phyloP scores from a whole-genome alignment of 331 rosid genomes.

The Telfairia occidentalis region DNA sequence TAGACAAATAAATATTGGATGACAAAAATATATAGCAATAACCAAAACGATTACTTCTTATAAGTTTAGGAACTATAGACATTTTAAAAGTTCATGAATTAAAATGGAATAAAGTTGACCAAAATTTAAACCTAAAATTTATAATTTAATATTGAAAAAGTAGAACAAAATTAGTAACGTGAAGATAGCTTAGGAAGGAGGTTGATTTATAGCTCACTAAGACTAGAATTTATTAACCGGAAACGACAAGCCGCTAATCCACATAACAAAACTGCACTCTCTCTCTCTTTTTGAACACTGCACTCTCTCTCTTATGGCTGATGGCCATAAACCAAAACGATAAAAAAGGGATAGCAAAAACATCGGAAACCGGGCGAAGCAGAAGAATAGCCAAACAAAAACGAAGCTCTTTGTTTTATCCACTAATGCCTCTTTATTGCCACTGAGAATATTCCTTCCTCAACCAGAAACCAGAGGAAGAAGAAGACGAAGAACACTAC shows the following conservation, averaged over 20 bases:
- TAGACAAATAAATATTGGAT: too few species aligned
- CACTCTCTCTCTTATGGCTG: neutral
- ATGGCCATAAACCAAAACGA: too few species aligned
- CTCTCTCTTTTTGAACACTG: neutral
- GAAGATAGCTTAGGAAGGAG: neutral
- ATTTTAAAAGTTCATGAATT: too few species aligned
- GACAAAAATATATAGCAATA: too few species aligned
- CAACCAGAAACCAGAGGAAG: neutral
- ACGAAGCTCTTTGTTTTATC: neutral
- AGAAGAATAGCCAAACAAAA: neutral
- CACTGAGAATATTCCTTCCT: neutral
- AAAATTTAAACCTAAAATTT: too few species aligned
- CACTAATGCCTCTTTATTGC: neutral
- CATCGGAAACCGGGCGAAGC: neutral
- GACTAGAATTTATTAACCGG: neutral
- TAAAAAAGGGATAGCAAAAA: neutral
- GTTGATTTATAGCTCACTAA: neutral
- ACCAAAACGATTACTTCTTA: too few species aligned
- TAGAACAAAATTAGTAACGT: too few species aligned
- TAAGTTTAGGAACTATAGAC: too few species aligned
- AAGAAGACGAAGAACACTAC: neutral
- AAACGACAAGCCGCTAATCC: slow-evolving; percentile 1
- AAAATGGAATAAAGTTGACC: too few species aligned
- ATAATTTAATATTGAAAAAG: too few species aligned
- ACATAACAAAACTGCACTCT: neutral